phyloP scores from a whole-genome alignment of 169 alveolate species.

The Eimeria necatrix region DNA sequence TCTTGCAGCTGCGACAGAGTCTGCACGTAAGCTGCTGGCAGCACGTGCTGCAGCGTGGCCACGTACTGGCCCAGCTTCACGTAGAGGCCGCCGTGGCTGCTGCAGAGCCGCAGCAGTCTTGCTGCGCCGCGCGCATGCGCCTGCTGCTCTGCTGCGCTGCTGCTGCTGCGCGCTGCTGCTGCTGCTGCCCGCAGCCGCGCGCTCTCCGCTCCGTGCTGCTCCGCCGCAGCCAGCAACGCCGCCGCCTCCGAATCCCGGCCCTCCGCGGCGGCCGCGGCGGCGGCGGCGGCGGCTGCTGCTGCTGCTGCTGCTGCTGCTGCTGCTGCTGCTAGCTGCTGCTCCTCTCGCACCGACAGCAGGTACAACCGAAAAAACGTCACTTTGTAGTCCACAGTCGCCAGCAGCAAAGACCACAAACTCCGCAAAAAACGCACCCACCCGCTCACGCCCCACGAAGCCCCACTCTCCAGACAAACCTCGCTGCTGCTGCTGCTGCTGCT shows the following conservation, averaged over 20 bases:
- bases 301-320: neutral
- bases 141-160: neutral
- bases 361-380: neutral
- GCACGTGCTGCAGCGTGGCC: constrained; percentile 83
- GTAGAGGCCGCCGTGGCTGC: constrained; percentile 86
- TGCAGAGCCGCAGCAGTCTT: constrained; percentile 71
- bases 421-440: constrained; percentile 12
- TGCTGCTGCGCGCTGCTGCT: neutral
- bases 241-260: neutral
- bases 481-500: constrained; percentile 31
- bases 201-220: too few relatives aligned
- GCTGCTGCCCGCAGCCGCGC: constrained; percentile 4
- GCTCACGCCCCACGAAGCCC: neutral
- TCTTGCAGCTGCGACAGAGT: constrained; percentile 84
- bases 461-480: neutral
- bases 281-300: constrained; percentile 55
- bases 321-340: neutral
- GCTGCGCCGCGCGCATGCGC: constrained; percentile 62
- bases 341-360: neutral
- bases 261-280: neutral
- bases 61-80: constrained; percentile 88
- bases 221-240: neutral
- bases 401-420: neutral
- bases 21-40: constrained; percentile 85
- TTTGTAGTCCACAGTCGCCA: neutral